phyloP scores from a whole-genome alignment of 2,329 filamentous ascomycete species.

The Pyrenophora seminiperda region DNA sequence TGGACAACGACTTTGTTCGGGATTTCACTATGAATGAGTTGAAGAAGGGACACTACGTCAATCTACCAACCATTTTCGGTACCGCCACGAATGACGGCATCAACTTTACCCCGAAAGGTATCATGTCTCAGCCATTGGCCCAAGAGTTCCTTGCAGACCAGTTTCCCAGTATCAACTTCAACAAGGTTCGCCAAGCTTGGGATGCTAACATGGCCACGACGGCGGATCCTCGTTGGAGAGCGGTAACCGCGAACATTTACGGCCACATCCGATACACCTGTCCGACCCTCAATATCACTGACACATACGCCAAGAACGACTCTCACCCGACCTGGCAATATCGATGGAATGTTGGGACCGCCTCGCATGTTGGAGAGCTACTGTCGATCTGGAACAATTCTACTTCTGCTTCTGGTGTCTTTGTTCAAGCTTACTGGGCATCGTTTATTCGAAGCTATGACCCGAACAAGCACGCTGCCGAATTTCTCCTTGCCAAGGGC shows the following conservation, averaged over 20 bases:
- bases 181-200: constrained; percentile 37
- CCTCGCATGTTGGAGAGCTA: constrained; percentile 47
- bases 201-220: constrained; percentile 39
- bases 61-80: constrained; percentile 52
- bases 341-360: constrained; percentile 54
- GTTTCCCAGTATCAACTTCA: constrained; percentile 41
- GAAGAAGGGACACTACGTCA: constrained; percentile 45
- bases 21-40: constrained; percentile 49
- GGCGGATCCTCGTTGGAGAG: constrained; percentile 32
- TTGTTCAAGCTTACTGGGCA: constrained; percentile 51
- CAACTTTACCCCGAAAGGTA: constrained; percentile 47
- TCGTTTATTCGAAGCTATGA: constrained; percentile 50
- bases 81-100: constrained; percentile 54
- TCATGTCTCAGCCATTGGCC: constrained; percentile 39
- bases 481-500: constrained; percentile 24
- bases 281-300: constrained; percentile 51
- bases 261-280: constrained; percentile 59
- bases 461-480: constrained; percentile 47
- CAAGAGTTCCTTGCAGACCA: constrained; percentile 49
- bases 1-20: constrained; percentile 51
- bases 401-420: constrained; percentile 32
- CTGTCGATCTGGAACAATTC: constrained; percentile 49
- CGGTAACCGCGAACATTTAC: constrained; percentile 49
- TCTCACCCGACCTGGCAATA: constrained; percentile 53
- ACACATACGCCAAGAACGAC: constrained; percentile 36